phyloP scores from a whole-genome alignment of 768 basidiomycete species.

The Collybia sp. region DNA sequence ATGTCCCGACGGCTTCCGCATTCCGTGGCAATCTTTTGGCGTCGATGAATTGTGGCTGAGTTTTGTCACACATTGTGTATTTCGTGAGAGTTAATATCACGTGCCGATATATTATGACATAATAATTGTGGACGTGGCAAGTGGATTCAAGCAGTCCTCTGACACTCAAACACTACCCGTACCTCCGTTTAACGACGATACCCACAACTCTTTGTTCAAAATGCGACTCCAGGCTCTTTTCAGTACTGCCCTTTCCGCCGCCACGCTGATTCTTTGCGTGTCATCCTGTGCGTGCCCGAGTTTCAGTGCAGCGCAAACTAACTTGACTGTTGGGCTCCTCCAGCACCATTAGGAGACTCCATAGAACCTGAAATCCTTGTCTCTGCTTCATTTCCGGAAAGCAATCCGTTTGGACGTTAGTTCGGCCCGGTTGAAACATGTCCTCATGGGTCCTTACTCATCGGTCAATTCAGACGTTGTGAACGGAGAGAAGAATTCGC shows the following conservation, averaged over 20 bases:
- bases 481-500: conserved; percentile 75
- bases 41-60: too few species aligned
- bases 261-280: conserved; percentile 10
- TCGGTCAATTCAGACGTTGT: conserved; percentile 54
- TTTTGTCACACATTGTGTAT: too few species aligned
- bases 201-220: background rate
- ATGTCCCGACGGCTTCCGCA: too few species aligned
- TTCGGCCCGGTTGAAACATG: conserved; percentile 10
- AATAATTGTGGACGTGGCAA: background rate
- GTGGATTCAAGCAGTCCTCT: background rate
- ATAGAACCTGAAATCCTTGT: conserved; percentile 51
- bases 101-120: background rate
- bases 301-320: conserved; percentile 1
- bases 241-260: conserved; percentile 5
- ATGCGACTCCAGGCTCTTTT: conserved; percentile 16
- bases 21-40: too few species aligned
- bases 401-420: conserved; percentile 76
- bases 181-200: background rate
- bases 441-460: conserved; percentile 7
- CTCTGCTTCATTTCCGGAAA: conserved; percentile 59
- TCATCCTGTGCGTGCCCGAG: conserved; percentile 12
- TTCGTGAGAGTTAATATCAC: too few species aligned
- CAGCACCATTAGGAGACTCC: conserved; percentile 23
- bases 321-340: background rate
- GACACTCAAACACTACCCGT: background rate